Evolutionary conservation across 495 filamentous ascomycete species (phyloP), one percentile per base, ranked within the genome.

Genomic region (Penicillium nucicola): DNA sequence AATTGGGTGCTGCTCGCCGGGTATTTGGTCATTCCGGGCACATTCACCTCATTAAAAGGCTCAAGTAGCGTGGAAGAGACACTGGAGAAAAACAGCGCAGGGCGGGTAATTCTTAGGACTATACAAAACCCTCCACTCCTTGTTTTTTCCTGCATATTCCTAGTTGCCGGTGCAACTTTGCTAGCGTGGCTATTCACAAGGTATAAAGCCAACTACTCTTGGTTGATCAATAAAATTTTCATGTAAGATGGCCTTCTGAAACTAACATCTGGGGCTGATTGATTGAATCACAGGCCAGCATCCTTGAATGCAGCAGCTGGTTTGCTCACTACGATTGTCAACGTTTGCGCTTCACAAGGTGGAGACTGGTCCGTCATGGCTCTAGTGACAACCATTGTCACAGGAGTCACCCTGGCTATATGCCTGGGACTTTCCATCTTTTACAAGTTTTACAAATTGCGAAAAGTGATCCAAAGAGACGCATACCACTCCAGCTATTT

Each of bases 131-230:
- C 57, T 2, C 51, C 53, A 12, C 43, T 69, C 2, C 34, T 69
- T 15, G 53, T 31, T 11, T 52, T 64, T 19, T 52, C 64, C 6
- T 57, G 52, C 33, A 17, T 57, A n/a, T 55, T 57, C 35, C 57
- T 62, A 28, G 35, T 51, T 4, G 34, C 60, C 12, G 56, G 60
- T 4, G 19, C 35, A 1, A 20, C 42, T n/a, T 36, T 45, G 13
- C 51, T 65, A 40, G 38, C 28, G 11, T 57, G 52, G 57, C 53
- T 68, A 13, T 65, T 41, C 35, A 61, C 42, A 52, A 44, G 48
- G 25, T 52, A 56, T 45, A 43, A 57, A 32, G 18, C 31, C 2
- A 68, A 68, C 36, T 65, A 68, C 41, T 58, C 65, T 33, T 68
- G 54, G 61, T 51, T 67, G 13, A 49, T 58, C 17, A 60, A 65